Evolutionary conservation across 1,284 basidiomycete species (phyloP), one percentile per base, ranked within the genome.

Genomic region (Coniferiporia sulphurascens): DNA sequence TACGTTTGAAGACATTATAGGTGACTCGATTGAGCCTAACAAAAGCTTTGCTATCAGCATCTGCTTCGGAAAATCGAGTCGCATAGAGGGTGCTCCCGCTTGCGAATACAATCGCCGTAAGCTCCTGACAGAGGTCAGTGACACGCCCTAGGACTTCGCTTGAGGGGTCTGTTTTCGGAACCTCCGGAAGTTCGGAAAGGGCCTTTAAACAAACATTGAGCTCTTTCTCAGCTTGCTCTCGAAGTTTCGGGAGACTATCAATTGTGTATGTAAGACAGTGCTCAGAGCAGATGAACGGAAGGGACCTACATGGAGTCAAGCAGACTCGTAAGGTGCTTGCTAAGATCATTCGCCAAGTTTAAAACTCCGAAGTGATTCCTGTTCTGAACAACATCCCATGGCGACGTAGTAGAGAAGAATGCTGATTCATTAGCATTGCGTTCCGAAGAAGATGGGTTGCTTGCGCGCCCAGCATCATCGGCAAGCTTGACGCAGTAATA

Each of bases 401-500:
- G 85, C 0, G 66, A 7, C 0, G 72, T 81, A 0, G 61, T 68
- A 10, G 74, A 67, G 63, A 88, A 87, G 63, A 79, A 87, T 0
- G 72, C 59, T 0, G 65, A 54, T 15, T 81, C 80, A 0, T 70
- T 67, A 4, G 61, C 63, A 48, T 82, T 76, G 0, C 79, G 75
- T 15, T 74, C 74, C 0, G 67, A 56, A 6, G 70, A 68, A 0
- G 76, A 70, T 4, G 79, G 70, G 0, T 70, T 69, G 7, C 67
- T 64, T 9, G 66, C 65, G 0, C 86, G 78, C 60, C 85, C 80
- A 2, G 69, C 74, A 62, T 87, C 85, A 58, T 85, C 78, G 0
- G 84, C 82, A n/a, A 86, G 80, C 41, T 83, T 82, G 41, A 85
- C 83, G 51, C 84, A 86, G 62, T 81, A 87, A 64, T 87, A 88